phyloP scores from a whole-genome alignment of 169 alveolate genomes.

The Besnoitia besnoiti region DNA sequence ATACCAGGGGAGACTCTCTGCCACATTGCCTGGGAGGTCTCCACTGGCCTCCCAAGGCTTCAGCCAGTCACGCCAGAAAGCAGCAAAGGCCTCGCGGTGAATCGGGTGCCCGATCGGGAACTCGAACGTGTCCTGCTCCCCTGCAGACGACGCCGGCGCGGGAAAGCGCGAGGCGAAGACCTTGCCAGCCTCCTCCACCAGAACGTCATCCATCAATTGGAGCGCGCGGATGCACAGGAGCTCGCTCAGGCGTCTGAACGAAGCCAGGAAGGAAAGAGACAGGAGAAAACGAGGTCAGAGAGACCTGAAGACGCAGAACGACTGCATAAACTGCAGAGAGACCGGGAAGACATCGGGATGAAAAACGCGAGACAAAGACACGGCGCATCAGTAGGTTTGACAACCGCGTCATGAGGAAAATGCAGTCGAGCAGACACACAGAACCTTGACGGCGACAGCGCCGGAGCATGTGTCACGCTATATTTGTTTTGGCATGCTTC shows the following conservation, averaged over 20 bases:
- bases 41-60: constrained; percentile 32
- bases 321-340: not conserved
- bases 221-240: constrained; percentile 33
- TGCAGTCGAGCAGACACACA: too few relatives aligned
- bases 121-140: not conserved
- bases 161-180: constrained; percentile 10
- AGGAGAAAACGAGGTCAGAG: not conserved
- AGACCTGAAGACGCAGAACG: not conserved
- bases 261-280: not conserved
- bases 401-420: too few relatives aligned
- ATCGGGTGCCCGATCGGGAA: constrained; percentile 2
- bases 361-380: too few relatives aligned
- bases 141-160: not conserved
- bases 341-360: too few relatives aligned
- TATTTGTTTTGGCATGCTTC: too few relatives aligned
- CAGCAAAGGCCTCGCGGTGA: not conserved
- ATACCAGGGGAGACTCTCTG: constrained; percentile 4
- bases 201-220: not conserved
- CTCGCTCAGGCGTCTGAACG: constrained; percentile 18
- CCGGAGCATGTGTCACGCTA: too few relatives aligned
- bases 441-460: too few relatives aligned
- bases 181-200: constrained; percentile 1
- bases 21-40: not conserved
- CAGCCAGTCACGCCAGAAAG: constrained; percentile 34
- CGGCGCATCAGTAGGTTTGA: too few relatives aligned